These are phyloP conservation scores for Suillus plorans DNA, from an alignment of 768 basidiomycete genomes.

Conservation along the genomic window DNA sequence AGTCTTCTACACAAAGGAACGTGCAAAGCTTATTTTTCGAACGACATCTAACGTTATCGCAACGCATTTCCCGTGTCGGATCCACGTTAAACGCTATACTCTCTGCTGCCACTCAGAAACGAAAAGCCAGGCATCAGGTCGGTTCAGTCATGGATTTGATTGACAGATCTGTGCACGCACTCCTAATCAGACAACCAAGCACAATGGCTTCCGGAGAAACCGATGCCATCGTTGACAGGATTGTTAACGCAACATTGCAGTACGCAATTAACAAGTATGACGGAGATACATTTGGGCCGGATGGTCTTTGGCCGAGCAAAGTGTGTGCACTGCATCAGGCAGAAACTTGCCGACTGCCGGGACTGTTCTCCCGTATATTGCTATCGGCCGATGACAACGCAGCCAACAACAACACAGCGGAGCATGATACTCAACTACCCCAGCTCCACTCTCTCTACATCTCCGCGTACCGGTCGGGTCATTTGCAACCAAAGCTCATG, in stretches of 20 bases:
- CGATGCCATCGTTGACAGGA: slow-evolving; percentile 61
- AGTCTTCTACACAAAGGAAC: slow-evolving; percentile 45
- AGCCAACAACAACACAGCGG: slow-evolving; percentile 1
- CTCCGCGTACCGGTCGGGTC: slow-evolving; percentile 61
- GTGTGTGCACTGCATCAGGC: slow-evolving; percentile 63
- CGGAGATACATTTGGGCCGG: slow-evolving; percentile 36
- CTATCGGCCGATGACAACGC: slow-evolving; percentile 19
- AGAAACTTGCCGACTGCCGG: slow-evolving; percentile 54
- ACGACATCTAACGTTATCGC: slow-evolving; percentile 48
- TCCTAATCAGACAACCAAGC: slow-evolving; percentile 51
- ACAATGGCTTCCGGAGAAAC: slow-evolving; percentile 60
- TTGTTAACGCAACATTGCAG: slow-evolving; percentile 73
- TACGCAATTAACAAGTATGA: slow-evolving; percentile 70
- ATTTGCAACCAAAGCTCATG: slow-evolving; percentile 54
- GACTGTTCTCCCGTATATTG: slow-evolving; percentile 45
- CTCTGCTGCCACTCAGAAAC: slow-evolving; percentile 46
- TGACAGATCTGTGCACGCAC: slow-evolving; percentile 58
- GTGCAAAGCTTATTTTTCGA: slow-evolving; percentile 71
- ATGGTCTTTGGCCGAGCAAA: slow-evolving; percentile 52
- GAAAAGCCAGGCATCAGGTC: slow-evolving; percentile 53
- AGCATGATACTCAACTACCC: slow-evolving; percentile 14
- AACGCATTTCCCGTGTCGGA: slow-evolving; percentile 70
- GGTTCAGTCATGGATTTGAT: slow-evolving; percentile 79
- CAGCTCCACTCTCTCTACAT: slow-evolving; percentile 54
- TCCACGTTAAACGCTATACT: slow-evolving; percentile 55